Conservation (phyloP, 306 rosid species). For the Fagus sylvatica region DNA sequence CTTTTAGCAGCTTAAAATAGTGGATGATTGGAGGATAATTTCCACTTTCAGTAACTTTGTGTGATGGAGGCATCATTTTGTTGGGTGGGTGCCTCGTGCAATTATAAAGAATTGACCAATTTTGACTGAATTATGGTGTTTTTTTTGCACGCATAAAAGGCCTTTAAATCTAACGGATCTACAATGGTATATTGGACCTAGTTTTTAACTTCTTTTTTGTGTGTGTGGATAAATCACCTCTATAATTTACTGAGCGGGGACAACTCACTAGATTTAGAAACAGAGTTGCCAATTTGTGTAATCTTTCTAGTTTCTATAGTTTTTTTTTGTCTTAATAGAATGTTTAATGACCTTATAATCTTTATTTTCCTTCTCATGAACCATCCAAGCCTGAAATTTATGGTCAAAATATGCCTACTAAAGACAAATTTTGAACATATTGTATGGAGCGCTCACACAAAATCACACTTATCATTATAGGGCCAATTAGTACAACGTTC, state of each 20-base stretch:
- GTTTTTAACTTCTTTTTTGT: no score
- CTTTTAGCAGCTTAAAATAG: constrained; percentile 33
- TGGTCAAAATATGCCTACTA: neutral
- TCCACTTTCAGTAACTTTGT: neutral
- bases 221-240: no score
- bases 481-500: no score
- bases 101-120: neutral
- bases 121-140: neutral
- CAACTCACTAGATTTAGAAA: no score
- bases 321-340: no score
- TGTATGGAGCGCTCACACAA: no score
- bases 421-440: no score
- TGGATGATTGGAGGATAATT: constrained; percentile 63
- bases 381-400: neutral
- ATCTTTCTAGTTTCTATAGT: no score
- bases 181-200: neutral
- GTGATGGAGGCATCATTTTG: constrained; percentile 22
- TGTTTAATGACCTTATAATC: neutral
- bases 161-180: neutral
- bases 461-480: no score
- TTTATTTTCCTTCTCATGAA: neutral
- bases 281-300: neutral
- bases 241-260: no score
- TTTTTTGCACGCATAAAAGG: neutral
- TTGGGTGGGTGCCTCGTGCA: constrained; percentile 9